phyloP scores from a whole-genome alignment of 352 stramenopile genomes.

The Phytophthora capsici region DNA sequence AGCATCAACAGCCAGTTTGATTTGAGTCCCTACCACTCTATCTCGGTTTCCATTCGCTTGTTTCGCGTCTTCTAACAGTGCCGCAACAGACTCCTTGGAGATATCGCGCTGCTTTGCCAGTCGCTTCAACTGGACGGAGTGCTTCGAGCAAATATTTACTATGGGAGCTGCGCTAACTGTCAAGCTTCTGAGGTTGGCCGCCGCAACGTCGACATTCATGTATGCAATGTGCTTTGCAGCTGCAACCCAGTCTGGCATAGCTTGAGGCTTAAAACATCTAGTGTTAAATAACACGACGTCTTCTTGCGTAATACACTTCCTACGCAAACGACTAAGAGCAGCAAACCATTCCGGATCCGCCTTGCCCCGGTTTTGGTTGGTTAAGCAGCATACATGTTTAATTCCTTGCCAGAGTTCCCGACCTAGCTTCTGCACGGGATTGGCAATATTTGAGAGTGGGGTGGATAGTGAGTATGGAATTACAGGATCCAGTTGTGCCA shows the following conservation, averaged over 20 bases:
- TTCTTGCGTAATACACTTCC: not conserved
- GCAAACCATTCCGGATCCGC: not conserved
- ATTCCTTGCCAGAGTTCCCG: not conserved
- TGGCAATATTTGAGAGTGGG: not conserved
- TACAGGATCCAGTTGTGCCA: not conserved
- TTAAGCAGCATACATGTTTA: slow-evolving; percentile 1
- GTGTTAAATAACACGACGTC: not conserved
- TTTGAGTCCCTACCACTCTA: no score
- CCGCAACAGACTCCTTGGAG: no score
- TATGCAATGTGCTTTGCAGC: slow-evolving; percentile 2
- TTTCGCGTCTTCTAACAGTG: no score
- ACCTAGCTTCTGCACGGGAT: not conserved
- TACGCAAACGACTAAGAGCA: not conserved
- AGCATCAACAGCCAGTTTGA: no score
- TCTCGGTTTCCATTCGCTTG: no score
- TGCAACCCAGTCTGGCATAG: not conserved
- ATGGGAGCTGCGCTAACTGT: no score
- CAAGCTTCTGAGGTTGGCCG: no score
- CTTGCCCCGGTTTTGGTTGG: slow-evolving; percentile 2
- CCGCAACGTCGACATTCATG: slow-evolving; percentile 1
- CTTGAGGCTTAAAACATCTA: not conserved
- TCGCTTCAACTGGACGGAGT: no score
- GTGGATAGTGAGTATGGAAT: not conserved
- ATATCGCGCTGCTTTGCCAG: no score
- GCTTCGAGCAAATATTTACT: no score